A percentile compares a stretch with the other conserved stretches of the same genome.
These are phyloP conservation scores for Cicer judaicum DNA, from an alignment of 306 rosid genomes.

Conservation along the genomic window DNA sequence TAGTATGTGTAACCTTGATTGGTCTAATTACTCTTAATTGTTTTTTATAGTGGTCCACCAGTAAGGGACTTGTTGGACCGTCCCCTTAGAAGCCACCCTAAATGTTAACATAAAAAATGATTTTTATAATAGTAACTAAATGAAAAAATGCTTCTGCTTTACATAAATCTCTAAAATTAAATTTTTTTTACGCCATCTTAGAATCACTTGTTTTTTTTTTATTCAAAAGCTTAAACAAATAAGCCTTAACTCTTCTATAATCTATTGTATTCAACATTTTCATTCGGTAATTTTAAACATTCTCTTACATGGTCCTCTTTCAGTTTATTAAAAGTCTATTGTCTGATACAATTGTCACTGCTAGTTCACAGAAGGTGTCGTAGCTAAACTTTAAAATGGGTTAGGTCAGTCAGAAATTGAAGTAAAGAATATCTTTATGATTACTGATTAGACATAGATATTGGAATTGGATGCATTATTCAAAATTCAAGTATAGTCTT, in stretches of 20 bases:
- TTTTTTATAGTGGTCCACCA: too few relatives aligned
- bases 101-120: too few relatives aligned
- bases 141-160: not conserved
- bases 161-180: not conserved
- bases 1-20: too few relatives aligned
- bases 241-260: not conserved
- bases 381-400: conserved; percentile 25
- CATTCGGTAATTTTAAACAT: not conserved
- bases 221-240: not conserved
- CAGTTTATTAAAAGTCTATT: not conserved
- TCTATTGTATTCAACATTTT: conserved; percentile 27
- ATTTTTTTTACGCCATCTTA: not conserved
- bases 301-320: not conserved
- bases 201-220: not conserved
- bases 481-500: conserved; percentile 6
- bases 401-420: not conserved
- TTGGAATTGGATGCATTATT: conserved; percentile 19
- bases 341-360: conserved; percentile 9
- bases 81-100: too few relatives aligned
- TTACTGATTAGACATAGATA: conserved; percentile 10
- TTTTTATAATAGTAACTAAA: not conserved
- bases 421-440: conserved; percentile 8
- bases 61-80: too few relatives aligned
- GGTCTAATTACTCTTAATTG: too few relatives aligned
- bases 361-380: not conserved